These are phyloP conservation scores for Ceratorhiza oryzae-sativae DNA, from an alignment of 1,284 basidiomycete genomes.

Conservation along the genomic window DNA sequence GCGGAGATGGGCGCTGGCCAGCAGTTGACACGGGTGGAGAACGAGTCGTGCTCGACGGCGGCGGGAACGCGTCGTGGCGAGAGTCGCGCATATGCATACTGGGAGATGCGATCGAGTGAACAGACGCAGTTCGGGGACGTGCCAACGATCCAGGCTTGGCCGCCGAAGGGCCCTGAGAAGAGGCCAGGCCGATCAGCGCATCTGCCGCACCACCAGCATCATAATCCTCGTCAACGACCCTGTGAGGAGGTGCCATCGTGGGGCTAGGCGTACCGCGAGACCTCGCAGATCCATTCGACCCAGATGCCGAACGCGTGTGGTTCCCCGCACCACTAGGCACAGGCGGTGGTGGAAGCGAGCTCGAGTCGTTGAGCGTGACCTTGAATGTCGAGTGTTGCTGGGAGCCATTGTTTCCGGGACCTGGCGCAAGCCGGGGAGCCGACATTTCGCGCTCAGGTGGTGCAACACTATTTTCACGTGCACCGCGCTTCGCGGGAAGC, in stretches of 20 bases:
- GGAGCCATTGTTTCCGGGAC: neutral
- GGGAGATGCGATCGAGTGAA: conserved; percentile 20
- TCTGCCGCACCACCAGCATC: conserved; percentile 75
- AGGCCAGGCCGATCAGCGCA: conserved; percentile 67
- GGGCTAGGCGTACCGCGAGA: conserved; percentile 63
- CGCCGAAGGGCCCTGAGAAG: conserved; percentile 50
- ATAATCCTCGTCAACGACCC: conserved; percentile 81
- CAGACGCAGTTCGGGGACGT: conserved; percentile 30
- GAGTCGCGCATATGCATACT: conserved; percentile 13
- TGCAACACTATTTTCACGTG: conserved; percentile 30
- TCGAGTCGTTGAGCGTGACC: conserved; percentile 25
- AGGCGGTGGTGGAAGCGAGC: conserved; percentile 34
- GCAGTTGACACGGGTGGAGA: conserved; percentile 32
- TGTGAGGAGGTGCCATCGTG: conserved; percentile 57
- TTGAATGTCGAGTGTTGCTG: conserved; percentile 37
- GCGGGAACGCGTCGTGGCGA: conserved; percentile 34
- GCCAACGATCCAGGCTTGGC: conserved; percentile 35
- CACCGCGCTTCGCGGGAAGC: conserved; percentile 48
- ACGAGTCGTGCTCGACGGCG: conserved; percentile 22
- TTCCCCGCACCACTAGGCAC: conserved; percentile 24
- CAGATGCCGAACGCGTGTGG: conserved; percentile 25
- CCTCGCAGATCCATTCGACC: conserved; percentile 61
- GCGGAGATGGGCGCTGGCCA: conserved; percentile 27
- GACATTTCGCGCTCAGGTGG: conserved; percentile 30
- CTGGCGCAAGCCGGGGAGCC: conserved; percentile 2